These are phyloP conservation scores for Parastagonospora avenae DNA, from an alignment of 2,329 filamentous ascomycete genomes.

Conservation along the genomic window DNA sequence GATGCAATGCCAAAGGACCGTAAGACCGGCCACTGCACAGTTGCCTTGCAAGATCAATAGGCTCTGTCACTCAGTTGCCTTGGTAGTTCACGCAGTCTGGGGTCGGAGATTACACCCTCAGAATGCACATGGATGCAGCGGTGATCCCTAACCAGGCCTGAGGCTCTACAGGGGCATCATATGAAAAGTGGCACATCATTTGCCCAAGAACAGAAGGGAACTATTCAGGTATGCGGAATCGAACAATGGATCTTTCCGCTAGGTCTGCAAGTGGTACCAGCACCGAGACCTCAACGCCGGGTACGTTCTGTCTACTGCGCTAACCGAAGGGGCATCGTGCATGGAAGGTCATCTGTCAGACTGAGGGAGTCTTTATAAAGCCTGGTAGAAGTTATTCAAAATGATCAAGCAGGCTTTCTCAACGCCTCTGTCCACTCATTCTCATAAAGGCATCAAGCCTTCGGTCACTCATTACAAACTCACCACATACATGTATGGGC, in stretches of 20 bases:
- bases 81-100: not conserved
- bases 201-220: not conserved
- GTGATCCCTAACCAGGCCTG: not conserved
- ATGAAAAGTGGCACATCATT: constrained; percentile 3
- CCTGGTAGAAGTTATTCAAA: not conserved
- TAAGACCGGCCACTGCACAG: too few relatives aligned
- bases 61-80: not conserved
- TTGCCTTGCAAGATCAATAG: not conserved
- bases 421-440: constrained; percentile 21
- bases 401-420: constrained; percentile 14
- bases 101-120: constrained; percentile 12
- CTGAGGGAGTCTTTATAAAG: constrained; percentile 12
- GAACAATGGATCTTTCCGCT: not conserved
- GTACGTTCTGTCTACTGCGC: not conserved
- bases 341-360: not conserved
- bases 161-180: not conserved
- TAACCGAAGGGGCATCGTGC: not conserved
- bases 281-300: not conserved
- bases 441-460: constrained; percentile 5
- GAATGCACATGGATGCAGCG: not conserved
- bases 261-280: not conserved
- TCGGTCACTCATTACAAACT: constrained; percentile 7
- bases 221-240: not conserved
- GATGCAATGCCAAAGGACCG: too few relatives aligned
- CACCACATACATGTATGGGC: not conserved